Base-by-base conservation (phyloP, 441 rosid species). In the Dalechampia spathulata region DNA sequence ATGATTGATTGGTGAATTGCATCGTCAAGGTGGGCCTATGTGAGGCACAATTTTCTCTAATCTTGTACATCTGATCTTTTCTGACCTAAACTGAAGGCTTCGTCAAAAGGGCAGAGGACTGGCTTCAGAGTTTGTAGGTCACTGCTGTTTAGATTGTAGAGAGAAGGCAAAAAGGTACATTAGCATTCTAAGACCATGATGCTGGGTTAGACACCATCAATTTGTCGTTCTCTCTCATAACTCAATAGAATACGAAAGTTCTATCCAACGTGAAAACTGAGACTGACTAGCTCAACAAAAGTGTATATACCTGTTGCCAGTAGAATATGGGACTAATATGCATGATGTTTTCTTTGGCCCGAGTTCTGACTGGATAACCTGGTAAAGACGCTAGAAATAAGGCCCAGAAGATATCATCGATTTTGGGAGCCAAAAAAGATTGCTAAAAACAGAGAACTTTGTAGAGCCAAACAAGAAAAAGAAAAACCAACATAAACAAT, bases 281-380 rank as follows among this genome's bases (percentile, higher is more conserved):
- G 49, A 50, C 37, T 46, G 60, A 49, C 40, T 23, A 21, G 49
- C 25, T 38, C 58, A 19, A 45, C 49, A 60, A 58, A 57, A 57
- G 32, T 21, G 48, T 60, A 70, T n/a, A n/a, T 76, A 80, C 90
- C 91, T 74, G 74, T 57, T 37, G 38, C 8, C 66, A 44, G 53
- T 59, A 69, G 63, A 63, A 66, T 60, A 58, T 59, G 17, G 63
- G 62, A 58, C 68, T 69, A 73, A 79, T 86, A 86, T 75, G 80
- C 83, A 63, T 83, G 77, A 72, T 74, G 89, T 78, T 86, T 85
- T 75, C 96, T 83, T 59, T 83, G 86, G 49, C 83, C 77, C 60
- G 96, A 69, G 60, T 68, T 67, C 64, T 90, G 85, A 61, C 89
- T 80, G 52, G 97, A 80, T 72, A 86, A 83, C 95, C 97, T 93